Percentiles rank a stretch among this genome's conserved stretches.
phyloP scores from a whole-genome alignment of 768 basidiomycete species.

The Boletellus sp. region DNA sequence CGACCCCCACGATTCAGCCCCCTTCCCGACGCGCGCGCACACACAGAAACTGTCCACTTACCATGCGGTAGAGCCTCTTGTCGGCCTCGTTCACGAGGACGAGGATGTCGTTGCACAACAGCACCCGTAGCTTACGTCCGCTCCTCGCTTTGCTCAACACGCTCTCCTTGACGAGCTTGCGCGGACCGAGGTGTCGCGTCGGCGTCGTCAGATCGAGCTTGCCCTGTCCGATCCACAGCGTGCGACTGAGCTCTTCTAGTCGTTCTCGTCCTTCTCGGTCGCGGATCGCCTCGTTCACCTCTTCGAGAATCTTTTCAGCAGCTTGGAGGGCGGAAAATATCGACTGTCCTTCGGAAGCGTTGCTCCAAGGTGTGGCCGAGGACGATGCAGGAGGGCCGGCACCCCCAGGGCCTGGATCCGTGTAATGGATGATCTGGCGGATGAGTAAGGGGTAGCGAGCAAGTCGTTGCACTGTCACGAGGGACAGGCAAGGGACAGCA shows the following conservation, averaged over 20 bases:
- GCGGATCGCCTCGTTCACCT: slow-evolving; percentile 88
- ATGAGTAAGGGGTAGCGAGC: slow-evolving; percentile 92
- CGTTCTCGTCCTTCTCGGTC: slow-evolving; percentile 78
- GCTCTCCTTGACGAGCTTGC: slow-evolving; percentile 79
- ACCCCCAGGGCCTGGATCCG: slow-evolving; percentile 37
- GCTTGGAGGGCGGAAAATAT: slow-evolving; percentile 55
- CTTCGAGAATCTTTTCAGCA: slow-evolving; percentile 68
- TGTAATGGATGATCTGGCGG: slow-evolving; percentile 80
- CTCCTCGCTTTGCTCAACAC: slow-evolving; percentile 78
- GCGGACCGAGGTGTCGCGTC: slow-evolving; percentile 79
- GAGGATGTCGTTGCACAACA: slow-evolving; percentile 88
- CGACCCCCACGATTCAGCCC: background rate
- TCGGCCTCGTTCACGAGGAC: slow-evolving; percentile 74
- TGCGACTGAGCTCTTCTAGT: slow-evolving; percentile 68
- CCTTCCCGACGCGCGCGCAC: background rate
- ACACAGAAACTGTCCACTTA: slow-evolving; percentile 31
- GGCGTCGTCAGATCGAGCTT: slow-evolving; percentile 89
- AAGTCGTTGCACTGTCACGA: slow-evolving; percentile 79
- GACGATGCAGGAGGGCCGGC: background rate
- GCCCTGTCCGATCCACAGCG: slow-evolving; percentile 86
- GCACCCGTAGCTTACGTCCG: slow-evolving; percentile 67
- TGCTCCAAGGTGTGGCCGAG: slow-evolving; percentile 5
- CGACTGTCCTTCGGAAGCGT: slow-evolving; percentile 48
- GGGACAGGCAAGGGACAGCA: background rate
- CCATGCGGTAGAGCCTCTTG: slow-evolving; percentile 79